phyloP scores from a whole-genome alignment of 192 early-diverging fungal genomes.

The Thamnidium elegans region DNA sequence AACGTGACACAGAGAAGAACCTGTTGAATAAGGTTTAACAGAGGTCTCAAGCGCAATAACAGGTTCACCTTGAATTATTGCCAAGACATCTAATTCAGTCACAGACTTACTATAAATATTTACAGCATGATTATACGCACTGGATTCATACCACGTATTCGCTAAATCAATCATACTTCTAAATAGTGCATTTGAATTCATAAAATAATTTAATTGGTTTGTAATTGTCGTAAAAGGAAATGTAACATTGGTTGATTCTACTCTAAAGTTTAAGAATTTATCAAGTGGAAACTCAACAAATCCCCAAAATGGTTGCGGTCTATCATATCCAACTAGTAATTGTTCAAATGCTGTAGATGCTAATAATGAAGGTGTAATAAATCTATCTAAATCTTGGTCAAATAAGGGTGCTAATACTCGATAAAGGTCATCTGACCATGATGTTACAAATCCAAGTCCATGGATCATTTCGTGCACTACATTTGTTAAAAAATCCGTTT shows the following conservation, averaged over 20 bases:
- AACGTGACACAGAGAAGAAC: constrained; percentile 41
- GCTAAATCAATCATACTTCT: constrained; percentile 22
- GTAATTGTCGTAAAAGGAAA: constrained; percentile 20
- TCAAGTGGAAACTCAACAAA: constrained; percentile 38
- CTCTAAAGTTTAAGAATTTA: constrained; percentile 11
- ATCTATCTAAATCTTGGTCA: constrained; percentile 13
- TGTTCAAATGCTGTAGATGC: constrained; percentile 9
- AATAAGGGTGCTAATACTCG: constrained; percentile 15
- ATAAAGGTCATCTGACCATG: constrained; percentile 33
- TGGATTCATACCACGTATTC: constrained; percentile 17
- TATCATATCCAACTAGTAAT: constrained; percentile 5
- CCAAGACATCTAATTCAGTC: not conserved
- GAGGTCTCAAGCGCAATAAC: constrained; percentile 37
- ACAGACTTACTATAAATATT: constrained; percentile 20
- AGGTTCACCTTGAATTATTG: not conserved
- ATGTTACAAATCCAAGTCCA: constrained; percentile 42
- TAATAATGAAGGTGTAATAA: constrained; percentile 25
- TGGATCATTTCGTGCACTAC: constrained; percentile 44
- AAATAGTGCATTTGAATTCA: constrained; percentile 27
- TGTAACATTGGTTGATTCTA: not conserved
- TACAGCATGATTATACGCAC: not conserved
- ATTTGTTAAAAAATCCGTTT: constrained; percentile 39
- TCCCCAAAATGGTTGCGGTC: constrained; percentile 31
- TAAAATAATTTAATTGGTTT: constrained; percentile 17
- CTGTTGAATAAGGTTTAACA: constrained; percentile 28